Evolutionary conservation across 2,329 filamentous ascomycete species (phyloP).

Genomic region (Pseudopithomyces chartarum): DNA sequence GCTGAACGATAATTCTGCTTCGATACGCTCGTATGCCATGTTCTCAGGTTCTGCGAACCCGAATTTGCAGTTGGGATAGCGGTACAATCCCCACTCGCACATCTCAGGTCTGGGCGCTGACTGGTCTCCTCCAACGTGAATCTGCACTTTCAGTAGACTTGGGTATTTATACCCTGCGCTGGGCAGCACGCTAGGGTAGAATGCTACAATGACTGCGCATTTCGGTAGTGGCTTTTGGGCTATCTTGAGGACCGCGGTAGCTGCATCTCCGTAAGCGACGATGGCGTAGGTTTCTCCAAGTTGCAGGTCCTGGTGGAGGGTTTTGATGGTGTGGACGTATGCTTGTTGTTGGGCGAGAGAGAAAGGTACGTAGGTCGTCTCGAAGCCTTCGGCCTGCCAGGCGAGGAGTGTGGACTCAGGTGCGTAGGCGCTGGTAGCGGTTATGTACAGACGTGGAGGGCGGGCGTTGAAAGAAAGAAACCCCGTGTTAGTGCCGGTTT

Average conservation of each 20-base stretch:
- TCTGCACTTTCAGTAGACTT: slow-evolving; percentile 40
- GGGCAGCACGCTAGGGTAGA: slow-evolving; percentile 49
- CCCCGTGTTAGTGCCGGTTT: slow-evolving; percentile 23
- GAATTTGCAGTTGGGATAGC: slow-evolving; percentile 42
- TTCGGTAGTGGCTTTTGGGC: slow-evolving; percentile 49
- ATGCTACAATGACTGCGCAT: slow-evolving; percentile 48
- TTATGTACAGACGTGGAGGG: slow-evolving; percentile 47
- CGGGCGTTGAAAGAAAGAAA: slow-evolving; percentile 46
- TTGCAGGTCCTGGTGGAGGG: slow-evolving; percentile 46
- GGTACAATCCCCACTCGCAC: slow-evolving; percentile 47
- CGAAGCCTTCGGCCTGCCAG: slow-evolving; percentile 51
- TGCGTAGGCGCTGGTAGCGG: slow-evolving; percentile 44
- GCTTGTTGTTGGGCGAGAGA: slow-evolving; percentile 26
- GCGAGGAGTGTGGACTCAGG: slow-evolving; percentile 45
- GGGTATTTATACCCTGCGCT: slow-evolving; percentile 47
- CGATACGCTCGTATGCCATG: slow-evolving; percentile 46
- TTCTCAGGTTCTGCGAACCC: slow-evolving; percentile 52
- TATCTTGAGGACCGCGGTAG: slow-evolving; percentile 45
- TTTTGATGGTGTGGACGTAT: slow-evolving; percentile 40
- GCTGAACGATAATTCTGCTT: slow-evolving; percentile 50
- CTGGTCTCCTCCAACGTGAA: slow-evolving; percentile 50
- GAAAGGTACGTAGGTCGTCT: slow-evolving; percentile 46
- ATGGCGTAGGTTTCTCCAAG: slow-evolving; percentile 44
- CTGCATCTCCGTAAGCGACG: slow-evolving; percentile 49
- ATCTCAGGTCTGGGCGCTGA: slow-evolving; percentile 31